Conservation (phyloP, 2,329 filamentous ascomycete species). For the Alternaria sp. region DNA sequence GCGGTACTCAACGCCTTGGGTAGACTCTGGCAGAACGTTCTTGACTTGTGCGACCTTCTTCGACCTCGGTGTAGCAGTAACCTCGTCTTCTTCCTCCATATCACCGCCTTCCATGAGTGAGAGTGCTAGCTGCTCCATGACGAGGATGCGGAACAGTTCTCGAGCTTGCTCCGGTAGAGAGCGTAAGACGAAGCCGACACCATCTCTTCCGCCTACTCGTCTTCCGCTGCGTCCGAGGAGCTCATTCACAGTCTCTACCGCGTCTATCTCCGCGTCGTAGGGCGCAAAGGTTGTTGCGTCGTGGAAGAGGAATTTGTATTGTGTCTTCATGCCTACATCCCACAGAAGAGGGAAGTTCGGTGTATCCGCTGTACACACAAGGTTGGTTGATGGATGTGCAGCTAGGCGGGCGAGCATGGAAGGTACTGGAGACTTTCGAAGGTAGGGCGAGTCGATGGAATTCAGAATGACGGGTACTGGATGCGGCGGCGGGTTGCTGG, state of each 20-base stretch:
- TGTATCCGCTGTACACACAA: slow-evolving; percentile 84
- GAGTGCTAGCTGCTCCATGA: slow-evolving; percentile 80
- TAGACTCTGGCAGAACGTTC: slow-evolving; percentile 39
- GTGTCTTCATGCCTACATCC: slow-evolving; percentile 83
- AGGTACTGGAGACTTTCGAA: slow-evolving; percentile 75
- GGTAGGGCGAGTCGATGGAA: slow-evolving; percentile 79
- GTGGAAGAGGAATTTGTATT: slow-evolving; percentile 88
- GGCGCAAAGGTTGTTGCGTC: slow-evolving; percentile 89
- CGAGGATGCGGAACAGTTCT: slow-evolving; percentile 81
- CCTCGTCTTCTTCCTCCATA: slow-evolving; percentile 31
- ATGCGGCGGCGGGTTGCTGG: slow-evolving; percentile 44
- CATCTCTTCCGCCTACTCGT: slow-evolving; percentile 85
- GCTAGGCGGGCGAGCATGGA: slow-evolving; percentile 77
- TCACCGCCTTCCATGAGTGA: slow-evolving; percentile 57
- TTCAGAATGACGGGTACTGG: slow-evolving; percentile 76
- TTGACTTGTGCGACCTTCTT: slow-evolving; percentile 37
- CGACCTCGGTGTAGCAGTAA: slow-evolving; percentile 21
- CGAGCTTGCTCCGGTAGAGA: slow-evolving; percentile 91
- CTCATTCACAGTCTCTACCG: slow-evolving; percentile 88
- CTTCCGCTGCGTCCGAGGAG: slow-evolving; percentile 81
- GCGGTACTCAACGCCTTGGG: slow-evolving; percentile 81
- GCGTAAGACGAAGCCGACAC: slow-evolving; percentile 87
- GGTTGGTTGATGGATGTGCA: slow-evolving; percentile 71
- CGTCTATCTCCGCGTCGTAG: slow-evolving; percentile 75
- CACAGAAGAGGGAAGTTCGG: slow-evolving; percentile 87